Conservation (phyloP, 305 asterid genomes). For the Fraxinus floribunda region DNA sequence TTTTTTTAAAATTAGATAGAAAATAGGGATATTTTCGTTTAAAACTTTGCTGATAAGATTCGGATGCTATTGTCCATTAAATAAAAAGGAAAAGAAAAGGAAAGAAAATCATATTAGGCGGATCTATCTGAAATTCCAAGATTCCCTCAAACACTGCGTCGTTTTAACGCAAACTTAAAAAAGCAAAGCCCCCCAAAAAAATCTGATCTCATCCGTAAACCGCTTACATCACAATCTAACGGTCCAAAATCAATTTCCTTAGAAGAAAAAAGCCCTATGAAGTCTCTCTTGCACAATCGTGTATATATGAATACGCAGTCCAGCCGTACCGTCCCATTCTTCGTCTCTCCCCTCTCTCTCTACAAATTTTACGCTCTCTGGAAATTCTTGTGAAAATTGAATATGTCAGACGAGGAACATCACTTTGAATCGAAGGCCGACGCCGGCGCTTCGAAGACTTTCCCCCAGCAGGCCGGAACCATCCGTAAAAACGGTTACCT, state of each 20-base stretch:
- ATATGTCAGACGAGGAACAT: too few relatives aligned
- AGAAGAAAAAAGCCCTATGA: slow-evolving; percentile 39
- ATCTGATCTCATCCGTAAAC: slow-evolving; percentile 20
- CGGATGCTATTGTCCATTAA: too few relatives aligned
- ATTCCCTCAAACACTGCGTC: slow-evolving; percentile 22
- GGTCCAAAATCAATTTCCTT: slow-evolving; percentile 22
- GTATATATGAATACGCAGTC: slow-evolving; percentile 3
- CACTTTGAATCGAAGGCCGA: too few relatives aligned
- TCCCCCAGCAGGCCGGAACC: too few relatives aligned
- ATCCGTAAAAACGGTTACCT: too few relatives aligned
- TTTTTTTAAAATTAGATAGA: too few relatives aligned
- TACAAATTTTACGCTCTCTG: not conserved
- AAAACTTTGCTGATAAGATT: too few relatives aligned
- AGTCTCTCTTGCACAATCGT: slow-evolving; percentile 20
- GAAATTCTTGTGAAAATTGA: not conserved
- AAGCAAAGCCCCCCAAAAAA: not conserved
- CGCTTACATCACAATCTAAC: slow-evolving; percentile 21
- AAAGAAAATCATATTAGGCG: not conserved
- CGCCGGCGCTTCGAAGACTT: too few relatives aligned
- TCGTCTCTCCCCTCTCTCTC: slow-evolving; percentile 9
- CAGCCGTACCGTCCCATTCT: not conserved
- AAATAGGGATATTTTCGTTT: too few relatives aligned
- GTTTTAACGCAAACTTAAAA: slow-evolving; percentile 31
- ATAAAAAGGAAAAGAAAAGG: too few relatives aligned
- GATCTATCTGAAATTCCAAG: not conserved